These are phyloP conservation scores for Phialemoniopsis sp. DNA, from an alignment of 2,329 filamentous ascomycete species.

Conservation along the genomic window DNA sequence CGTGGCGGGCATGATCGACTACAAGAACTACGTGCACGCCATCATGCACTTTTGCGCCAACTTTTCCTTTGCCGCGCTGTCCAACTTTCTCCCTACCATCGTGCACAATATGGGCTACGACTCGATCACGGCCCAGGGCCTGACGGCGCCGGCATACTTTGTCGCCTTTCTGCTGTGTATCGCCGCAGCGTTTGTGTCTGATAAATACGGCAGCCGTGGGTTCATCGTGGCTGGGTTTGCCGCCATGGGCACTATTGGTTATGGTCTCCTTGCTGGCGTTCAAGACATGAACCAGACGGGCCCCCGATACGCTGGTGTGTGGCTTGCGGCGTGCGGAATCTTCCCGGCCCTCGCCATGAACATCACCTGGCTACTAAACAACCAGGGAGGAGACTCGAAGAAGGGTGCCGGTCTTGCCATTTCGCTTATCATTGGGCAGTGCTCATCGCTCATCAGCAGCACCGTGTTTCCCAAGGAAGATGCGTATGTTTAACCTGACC, in stretches of 20 bases:
- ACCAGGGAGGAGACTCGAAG: slow-evolving; percentile 64
- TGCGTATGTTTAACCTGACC: slow-evolving; percentile 8
- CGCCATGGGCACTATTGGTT: slow-evolving; percentile 58
- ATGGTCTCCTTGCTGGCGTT: slow-evolving; percentile 53
- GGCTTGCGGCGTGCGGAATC: slow-evolving; percentile 75
- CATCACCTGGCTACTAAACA: slow-evolving; percentile 87
- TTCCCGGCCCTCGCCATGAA: slow-evolving; percentile 81
- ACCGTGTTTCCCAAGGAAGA: slow-evolving; percentile 15
- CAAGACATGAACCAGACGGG: slow-evolving; percentile 25
- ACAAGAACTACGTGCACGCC: slow-evolving; percentile 28
- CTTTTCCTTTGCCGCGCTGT: slow-evolving; percentile 82
- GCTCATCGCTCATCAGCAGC: slow-evolving; percentile 68
- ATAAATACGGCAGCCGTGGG: slow-evolving; percentile 59
- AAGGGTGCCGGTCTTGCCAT: slow-evolving; percentile 65
- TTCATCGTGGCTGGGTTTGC: slow-evolving; percentile 66
- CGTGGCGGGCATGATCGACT: slow-evolving; percentile 24
- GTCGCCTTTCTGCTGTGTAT: slow-evolving; percentile 70
- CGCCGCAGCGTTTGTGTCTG: slow-evolving; percentile 67
- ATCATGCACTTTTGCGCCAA: slow-evolving; percentile 83
- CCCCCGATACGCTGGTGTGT: slow-evolving; percentile 71
- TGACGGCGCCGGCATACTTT: slow-evolving; percentile 79
- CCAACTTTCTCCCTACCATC: slow-evolving; percentile 82
- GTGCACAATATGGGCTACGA: slow-evolving; percentile 68
- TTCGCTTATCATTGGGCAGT: slow-evolving; percentile 77
- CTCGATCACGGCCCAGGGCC: slow-evolving; percentile 64